phyloP scores from a whole-genome alignment of 768 basidiomycete genomes.

The Mycena venus region DNA sequence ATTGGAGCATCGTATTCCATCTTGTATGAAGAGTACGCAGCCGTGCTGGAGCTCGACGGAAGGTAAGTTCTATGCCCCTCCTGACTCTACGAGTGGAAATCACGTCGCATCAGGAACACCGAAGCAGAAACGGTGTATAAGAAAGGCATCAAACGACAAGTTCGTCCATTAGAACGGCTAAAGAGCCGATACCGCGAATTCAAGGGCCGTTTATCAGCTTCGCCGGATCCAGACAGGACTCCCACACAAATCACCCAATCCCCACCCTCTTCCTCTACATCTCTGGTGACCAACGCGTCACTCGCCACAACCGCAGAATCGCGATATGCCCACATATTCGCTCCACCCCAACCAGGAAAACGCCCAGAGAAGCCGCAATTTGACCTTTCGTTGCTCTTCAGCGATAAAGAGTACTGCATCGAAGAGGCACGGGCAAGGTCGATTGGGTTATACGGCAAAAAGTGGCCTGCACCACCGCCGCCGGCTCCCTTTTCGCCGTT shows the following conservation, averaged over 20 bases:
- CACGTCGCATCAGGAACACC: slow-evolving; percentile 60
- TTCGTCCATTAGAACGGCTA: slow-evolving; percentile 86
- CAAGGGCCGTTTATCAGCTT: slow-evolving; percentile 68
- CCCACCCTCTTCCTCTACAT: slow-evolving; percentile 50
- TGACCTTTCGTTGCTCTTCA: slow-evolving; percentile 78
- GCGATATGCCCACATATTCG: slow-evolving; percentile 81
- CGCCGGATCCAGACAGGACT: slow-evolving; percentile 34
- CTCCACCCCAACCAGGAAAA: slow-evolving; percentile 75
- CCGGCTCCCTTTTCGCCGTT: slow-evolving; percentile 49
- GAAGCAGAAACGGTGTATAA: slow-evolving; percentile 89
- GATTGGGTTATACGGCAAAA: slow-evolving; percentile 87
- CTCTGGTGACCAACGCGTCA: slow-evolving; percentile 43
- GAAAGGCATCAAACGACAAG: slow-evolving; percentile 85
- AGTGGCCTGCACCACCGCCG: slow-evolving; percentile 79
- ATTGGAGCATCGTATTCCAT: slow-evolving; percentile 84
- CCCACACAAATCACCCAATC: slow-evolving; percentile 42
- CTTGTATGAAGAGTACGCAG: slow-evolving; percentile 94
- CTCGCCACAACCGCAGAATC: slow-evolving; percentile 58
- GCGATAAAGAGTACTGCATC: slow-evolving; percentile 88
- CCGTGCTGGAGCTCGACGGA: slow-evolving; percentile 79
- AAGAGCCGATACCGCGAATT: slow-evolving; percentile 88
- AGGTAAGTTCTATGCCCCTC: slow-evolving; percentile 69
- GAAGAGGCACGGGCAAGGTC: slow-evolving; percentile 87
- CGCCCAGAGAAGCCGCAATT: slow-evolving; percentile 81
- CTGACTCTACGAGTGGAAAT: background rate